Base-by-base conservation (phyloP, 2,329 filamentous ascomycete genomes). In the Pestalotiopsis sp. region DNA sequence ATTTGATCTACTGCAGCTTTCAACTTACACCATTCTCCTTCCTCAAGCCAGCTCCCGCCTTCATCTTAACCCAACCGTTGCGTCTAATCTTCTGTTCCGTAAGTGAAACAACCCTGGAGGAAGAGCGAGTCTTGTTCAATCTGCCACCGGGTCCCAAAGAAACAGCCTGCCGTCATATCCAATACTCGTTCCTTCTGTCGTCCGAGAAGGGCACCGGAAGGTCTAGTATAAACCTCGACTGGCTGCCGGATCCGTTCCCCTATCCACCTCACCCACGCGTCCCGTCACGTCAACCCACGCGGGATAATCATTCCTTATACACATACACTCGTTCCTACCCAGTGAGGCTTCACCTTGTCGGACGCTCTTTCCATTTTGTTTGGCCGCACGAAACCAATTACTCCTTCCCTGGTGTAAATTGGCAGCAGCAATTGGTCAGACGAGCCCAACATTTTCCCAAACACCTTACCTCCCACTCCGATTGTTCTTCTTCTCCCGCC, bases 1-100 rank as follows among this genome's bases (percentile, higher is more conserved):
- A 38, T 60, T 41, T 39, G 27, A 39, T 63, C 45, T 25, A 52
- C 45, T 52, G 62, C 36, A 64, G 23, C 62, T 49, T 36, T 23
- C 39, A 55, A 64, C 62, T 49, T 64, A 49, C 39, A 49, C 62
- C 25, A 60, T 13, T 64, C 62, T n/a, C 31, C 38, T 11, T 20
- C 38, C 20, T 41, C 13, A 20, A 23, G 14, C 45, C 20, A 38
- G 6, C 13, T 20, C 38, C 38, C 20, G n/a, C 36, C 61, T 31
- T 64, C 61, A 64, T 64, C 61, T 64, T 36, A 39, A 59, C 6
- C 38, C 9, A 52, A 20, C 45, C 45, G 45, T 52, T 52, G 45
- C 45, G 23, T 52, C 45, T 52, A 52, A 52, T 52, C 45, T n/a
- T 52, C 7, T 52, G 20, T 52, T 52, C 45, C 17, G 45, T 52